Evolutionary conservation across 2,329 filamentous ascomycete species (phyloP).

Genomic region (Truncatella angustata): DNA sequence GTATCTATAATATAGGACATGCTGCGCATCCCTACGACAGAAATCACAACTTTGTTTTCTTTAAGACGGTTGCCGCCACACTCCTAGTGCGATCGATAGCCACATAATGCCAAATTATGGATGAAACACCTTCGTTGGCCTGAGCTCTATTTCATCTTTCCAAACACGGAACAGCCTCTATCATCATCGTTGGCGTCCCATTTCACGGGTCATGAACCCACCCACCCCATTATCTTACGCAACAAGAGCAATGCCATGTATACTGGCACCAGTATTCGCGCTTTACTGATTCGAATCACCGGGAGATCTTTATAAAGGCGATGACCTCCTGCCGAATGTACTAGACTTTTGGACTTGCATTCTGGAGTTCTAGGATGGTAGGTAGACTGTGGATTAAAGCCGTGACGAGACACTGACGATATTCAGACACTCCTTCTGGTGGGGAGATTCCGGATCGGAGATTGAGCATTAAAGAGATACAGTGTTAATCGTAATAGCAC

Average conservation of each 20-base stretch:
- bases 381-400: too few species aligned
- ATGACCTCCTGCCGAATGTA: neutral
- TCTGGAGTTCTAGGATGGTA: neutral
- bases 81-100: neutral
- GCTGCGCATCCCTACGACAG: too few species aligned
- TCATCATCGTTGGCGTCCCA: neutral
- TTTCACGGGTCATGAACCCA: neutral
- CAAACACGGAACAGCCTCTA: neutral
- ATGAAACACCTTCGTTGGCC: neutral
- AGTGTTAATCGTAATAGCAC: constrained; percentile 1
- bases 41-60: too few species aligned
- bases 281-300: constrained; percentile 3
- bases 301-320: neutral
- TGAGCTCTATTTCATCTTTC: neutral
- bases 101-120: neutral
- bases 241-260: constrained; percentile 7
- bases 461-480: neutral
- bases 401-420: neutral
- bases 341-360: constrained; percentile 1
- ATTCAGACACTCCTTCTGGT: neutral
- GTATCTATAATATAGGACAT: too few species aligned
- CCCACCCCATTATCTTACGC: neutral
- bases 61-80: neutral
- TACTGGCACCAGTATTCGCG: constrained; percentile 1
- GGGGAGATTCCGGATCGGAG: neutral